phyloP scores from a whole-genome alignment of 129 eudicot genomes.

The Ambrosia trifida region DNA sequence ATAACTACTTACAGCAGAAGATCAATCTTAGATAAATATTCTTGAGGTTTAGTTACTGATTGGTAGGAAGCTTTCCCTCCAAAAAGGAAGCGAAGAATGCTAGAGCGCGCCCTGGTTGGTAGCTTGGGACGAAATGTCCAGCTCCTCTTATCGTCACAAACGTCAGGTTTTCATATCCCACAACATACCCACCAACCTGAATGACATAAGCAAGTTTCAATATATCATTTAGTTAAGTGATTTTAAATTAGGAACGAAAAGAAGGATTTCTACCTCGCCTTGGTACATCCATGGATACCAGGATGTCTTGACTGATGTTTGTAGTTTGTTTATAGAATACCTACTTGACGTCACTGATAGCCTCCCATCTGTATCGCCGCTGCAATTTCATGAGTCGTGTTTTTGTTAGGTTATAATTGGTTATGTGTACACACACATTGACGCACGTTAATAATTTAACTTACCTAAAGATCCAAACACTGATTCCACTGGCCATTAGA shows the following conservation, averaged over 20 bases:
- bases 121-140: conserved; percentile 5
- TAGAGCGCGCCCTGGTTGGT: conserved; percentile 10
- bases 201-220: background rate
- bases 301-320: conserved; percentile 35
- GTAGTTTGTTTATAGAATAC: conserved; percentile 34
- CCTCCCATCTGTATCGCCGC: conserved; percentile 54
- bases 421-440: background rate
- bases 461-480: conserved; percentile 64
- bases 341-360: conserved; percentile 44
- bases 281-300: conserved; percentile 51
- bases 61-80: conserved; percentile 14
- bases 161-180: background rate
- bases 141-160: conserved; percentile 17
- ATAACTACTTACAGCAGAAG: background rate
- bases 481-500: conserved; percentile 51
- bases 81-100: background rate
- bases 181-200: conserved; percentile 11
- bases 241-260: background rate
- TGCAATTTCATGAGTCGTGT: conserved; percentile 18
- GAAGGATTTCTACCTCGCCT: conserved; percentile 43
- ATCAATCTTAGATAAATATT: background rate
- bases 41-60: background rate
- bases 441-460: background rate
- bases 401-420: background rate
- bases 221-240: background rate